These are phyloP conservation scores for Chalara sp. DNA, from an alignment of 2,329 filamentous ascomycete genomes.

Conservation along the genomic window DNA sequence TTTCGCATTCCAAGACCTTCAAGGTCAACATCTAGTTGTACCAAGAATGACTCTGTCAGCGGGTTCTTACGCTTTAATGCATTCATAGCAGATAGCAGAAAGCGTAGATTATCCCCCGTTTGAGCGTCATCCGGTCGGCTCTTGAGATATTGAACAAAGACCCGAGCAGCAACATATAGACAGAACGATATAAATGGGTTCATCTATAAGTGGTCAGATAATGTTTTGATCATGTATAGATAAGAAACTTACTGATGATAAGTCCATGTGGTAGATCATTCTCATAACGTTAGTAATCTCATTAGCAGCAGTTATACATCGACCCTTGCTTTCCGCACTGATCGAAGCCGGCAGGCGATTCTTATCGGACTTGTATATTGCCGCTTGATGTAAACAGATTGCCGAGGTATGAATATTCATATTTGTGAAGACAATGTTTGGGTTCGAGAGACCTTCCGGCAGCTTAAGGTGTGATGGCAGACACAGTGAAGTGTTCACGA, in stretches of 20 bases:
- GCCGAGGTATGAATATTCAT: slow-evolving; percentile 96
- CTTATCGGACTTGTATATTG: slow-evolving; percentile 95
- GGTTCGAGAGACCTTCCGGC: slow-evolving; percentile 65
- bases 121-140: slow-evolving; percentile 80
- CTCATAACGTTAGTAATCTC: slow-evolving; percentile 95
- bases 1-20: slow-evolving; percentile 62
- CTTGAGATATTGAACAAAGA: slow-evolving; percentile 96
- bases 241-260: slow-evolving; percentile 59
- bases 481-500: slow-evolving; percentile 79
- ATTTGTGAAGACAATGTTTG: slow-evolving; percentile 88
- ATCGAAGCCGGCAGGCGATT: slow-evolving; percentile 71
- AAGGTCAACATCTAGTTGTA: slow-evolving; percentile 87
- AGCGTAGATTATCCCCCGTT: slow-evolving; percentile 75
- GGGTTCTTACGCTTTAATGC: slow-evolving; percentile 83
- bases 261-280: slow-evolving; percentile 84
- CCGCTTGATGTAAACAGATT: slow-evolving; percentile 96
- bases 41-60: slow-evolving; percentile 87
- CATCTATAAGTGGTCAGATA: slow-evolving; percentile 49
- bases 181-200: slow-evolving; percentile 95
- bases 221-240: too few relatives aligned
- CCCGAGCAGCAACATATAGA: slow-evolving; percentile 88
- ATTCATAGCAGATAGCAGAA: slow-evolving; percentile 84
- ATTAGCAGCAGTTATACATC: slow-evolving; percentile 88
- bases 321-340: slow-evolving; percentile 81
- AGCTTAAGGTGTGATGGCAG: slow-evolving; percentile 77